phyloP scores from a whole-genome alignment of 2,329 filamentous ascomycete genomes.

The Tolypocladium endophyticum region DNA sequence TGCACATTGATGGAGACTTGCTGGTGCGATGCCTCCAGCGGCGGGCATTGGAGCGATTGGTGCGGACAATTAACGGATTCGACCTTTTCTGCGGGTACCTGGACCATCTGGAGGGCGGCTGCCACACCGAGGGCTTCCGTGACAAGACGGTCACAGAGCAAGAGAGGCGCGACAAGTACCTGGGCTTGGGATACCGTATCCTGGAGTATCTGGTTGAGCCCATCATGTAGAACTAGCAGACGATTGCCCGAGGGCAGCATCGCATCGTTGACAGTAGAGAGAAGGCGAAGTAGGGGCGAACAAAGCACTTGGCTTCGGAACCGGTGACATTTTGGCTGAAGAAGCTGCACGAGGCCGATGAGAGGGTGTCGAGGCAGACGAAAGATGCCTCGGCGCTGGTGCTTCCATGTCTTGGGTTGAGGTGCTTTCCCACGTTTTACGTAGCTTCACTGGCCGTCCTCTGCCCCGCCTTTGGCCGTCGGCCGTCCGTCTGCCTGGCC shows the following conservation, averaged over 20 bases:
- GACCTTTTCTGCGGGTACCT: slow-evolving; percentile 38
- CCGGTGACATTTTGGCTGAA: not conserved
- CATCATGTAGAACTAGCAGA: slow-evolving; percentile 26
- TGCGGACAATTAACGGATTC: slow-evolving; percentile 19
- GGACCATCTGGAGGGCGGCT: slow-evolving; percentile 35
- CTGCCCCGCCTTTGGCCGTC: not conserved
- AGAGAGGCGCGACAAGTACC: slow-evolving; percentile 22
- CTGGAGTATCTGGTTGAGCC: slow-evolving; percentile 42
- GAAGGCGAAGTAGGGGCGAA: too few relatives aligned
- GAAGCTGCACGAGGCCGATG: not conserved
- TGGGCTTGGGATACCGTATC: slow-evolving; percentile 41
- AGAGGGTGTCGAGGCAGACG: too few relatives aligned
- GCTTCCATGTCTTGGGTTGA: too few relatives aligned
- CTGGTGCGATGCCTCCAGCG: slow-evolving; percentile 42
- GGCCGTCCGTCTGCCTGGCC: not conserved
- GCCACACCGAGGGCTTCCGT: slow-evolving; percentile 24
- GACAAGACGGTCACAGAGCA: slow-evolving; percentile 8
- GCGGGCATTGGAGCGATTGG: slow-evolving; percentile 32
- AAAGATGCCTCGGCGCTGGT: too few relatives aligned
- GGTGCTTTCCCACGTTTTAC: too few relatives aligned
- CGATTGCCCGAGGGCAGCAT: not conserved
- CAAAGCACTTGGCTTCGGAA: too few relatives aligned
- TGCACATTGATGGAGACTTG: slow-evolving; percentile 61
- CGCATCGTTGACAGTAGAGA: not conserved
- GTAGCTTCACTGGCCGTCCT: not conserved